Base-by-base conservation (phyloP, 1,139 yeast genomes). In the Candida sanyaensis region DNA sequence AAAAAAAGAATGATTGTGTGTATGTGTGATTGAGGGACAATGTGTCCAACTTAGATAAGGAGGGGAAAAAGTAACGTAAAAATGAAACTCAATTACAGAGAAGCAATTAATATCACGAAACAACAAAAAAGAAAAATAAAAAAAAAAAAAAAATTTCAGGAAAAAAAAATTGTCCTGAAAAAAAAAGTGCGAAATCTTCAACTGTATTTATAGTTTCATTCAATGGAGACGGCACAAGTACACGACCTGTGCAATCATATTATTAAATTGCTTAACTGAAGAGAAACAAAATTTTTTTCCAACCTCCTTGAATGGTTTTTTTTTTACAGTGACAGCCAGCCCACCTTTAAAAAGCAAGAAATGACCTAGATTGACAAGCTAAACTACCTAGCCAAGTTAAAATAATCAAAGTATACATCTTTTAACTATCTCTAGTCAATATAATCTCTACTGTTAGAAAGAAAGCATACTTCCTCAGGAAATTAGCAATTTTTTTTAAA, bases 141-240 rank as follows among this genome's bases (percentile, higher is more conserved):
- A 21, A 26, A 41, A n/a, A 21, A 41, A 21, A 26, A 41, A 10
- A 26, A 29, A 29, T 40, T 28, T n/a, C 13, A 32, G 34, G 12
- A 28, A 32, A 33, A 33, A 41, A 42, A 34, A 34, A 42, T 12
- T 9, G 6, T 23, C 38, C 13, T 23, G 38, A 42, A 29, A 42
- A 27, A 33, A 42, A 34, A 37, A 28, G 36, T 37, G 44, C 40
- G 44, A 34, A 42, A 42, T 36, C 37, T 42, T 29, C 40, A 36
- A 34, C 39, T 27, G 38, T 42, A 42, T 33, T 41, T 41, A 41
- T 41, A 41, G 43, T 39, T 39, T 29, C 28, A 23, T n/a, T 23
- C 12, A 37, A 26, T 17, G 21, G 3, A 17, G 21, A 38, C 23
- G n/a, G 11, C 27, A 24, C 10, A n/a, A 9, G 24, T n/a, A 41